phyloP scores from a whole-genome alignment of 2,329 filamentous ascomycete species.

The Aspergillus novoparasiticus region DNA sequence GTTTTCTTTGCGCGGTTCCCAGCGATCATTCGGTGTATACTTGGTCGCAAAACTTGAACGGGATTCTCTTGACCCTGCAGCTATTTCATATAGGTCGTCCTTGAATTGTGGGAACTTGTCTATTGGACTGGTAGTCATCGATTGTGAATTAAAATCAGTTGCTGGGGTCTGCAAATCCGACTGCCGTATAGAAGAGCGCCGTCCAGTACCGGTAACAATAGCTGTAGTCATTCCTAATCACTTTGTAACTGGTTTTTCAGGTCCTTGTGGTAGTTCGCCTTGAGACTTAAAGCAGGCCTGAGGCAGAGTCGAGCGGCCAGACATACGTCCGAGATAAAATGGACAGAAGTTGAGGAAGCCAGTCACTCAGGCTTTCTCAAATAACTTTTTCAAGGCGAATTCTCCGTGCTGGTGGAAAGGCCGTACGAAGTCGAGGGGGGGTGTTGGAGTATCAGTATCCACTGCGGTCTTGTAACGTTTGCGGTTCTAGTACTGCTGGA shows the following conservation, averaged over 20 bases:
- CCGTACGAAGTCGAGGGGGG: neutral
- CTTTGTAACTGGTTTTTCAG: neutral
- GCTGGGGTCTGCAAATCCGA: constrained; percentile 36
- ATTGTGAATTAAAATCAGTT: constrained; percentile 31
- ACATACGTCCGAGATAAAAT: neutral
- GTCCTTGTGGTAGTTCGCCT: neutral
- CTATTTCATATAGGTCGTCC: constrained; percentile 38
- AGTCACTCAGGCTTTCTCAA: neutral
- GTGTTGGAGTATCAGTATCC: constrained; percentile 6
- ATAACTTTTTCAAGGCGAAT: neutral
- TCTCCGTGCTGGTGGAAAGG: neutral
- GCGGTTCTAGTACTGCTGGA: constrained; percentile 14
- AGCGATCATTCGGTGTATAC: constrained; percentile 53
- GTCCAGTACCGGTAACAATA: constrained; percentile 42
- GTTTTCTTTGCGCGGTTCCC: constrained; percentile 62
- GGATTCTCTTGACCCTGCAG: constrained; percentile 27
- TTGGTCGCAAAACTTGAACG: constrained; percentile 30
- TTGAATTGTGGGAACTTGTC: constrained; percentile 49
- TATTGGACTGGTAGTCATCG: constrained; percentile 34
- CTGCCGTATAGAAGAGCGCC: constrained; percentile 42
- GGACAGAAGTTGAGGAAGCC: neutral
- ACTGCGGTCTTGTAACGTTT: constrained; percentile 11
- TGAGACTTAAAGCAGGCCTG: neutral
- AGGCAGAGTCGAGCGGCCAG: neutral
- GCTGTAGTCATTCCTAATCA: constrained; percentile 42